Base-by-base conservation (phyloP, 225 moss, liverwort and hornwort species). In the Pseudisothecium myosuroides region DNA sequence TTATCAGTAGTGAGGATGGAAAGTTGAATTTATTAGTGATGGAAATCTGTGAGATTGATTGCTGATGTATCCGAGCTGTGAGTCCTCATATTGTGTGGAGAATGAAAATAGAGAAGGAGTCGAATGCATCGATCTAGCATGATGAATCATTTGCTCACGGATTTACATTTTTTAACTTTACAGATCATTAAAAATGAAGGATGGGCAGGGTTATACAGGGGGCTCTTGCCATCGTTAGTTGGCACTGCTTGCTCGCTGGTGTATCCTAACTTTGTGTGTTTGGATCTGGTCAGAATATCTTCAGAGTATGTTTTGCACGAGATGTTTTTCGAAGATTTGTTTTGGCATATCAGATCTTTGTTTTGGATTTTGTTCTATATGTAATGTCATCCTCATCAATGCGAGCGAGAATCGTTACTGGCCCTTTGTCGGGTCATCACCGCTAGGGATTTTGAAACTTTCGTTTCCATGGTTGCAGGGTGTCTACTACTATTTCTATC, bases 401-500 rank as follows among this genome's bases (percentile, higher is more conserved):
- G 28, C 41, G 15, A 59, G 76, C 22, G 63, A 79, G 55, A 87
- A 78, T 72, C 72, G 34, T 63, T 52, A 84, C 80, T 80, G 60
- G 31, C 27, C 18, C 50, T 17, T 71, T 68, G n/a, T 11, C n/a
- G 20, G 80, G n/a, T 81, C 64, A 58, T 75, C 72, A 55, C 37
- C n/a, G 58, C 72, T 50, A 28, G 50, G 47, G 79, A 86, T 83
- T 72, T 88, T 89, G 55, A 91, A 84, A 59, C 14, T 64, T 76
- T 39, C 73, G 22, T 84, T 77, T 34, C 36, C n/a, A 79, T 77
- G 77, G n/a, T 85, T 55, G 72, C 89, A 96, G 94, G 97, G 94
- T 64, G 96, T 97, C 58, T 97, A 97, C 86, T 96, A 97, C 87
- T 97, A 95, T 84, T 97, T 97, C 82, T 97, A 97, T 85, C 97